Base-by-base conservation (phyloP, 768 basidiomycete species). In the Xerocomus spinulosus region DNA sequence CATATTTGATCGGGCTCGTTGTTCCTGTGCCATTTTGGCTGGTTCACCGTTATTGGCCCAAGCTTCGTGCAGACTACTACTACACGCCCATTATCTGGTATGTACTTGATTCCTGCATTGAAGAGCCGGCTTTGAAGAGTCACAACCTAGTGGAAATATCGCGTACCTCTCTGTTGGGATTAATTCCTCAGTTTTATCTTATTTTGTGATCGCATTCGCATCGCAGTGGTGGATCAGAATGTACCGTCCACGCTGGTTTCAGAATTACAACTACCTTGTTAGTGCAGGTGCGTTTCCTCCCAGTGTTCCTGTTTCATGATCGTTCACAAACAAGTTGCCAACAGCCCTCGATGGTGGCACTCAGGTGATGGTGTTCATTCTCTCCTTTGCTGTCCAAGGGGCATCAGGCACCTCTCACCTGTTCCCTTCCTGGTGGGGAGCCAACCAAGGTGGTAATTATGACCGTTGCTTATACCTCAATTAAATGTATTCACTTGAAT, bases 351-450 rank as follows among this genome's bases (percentile, higher is more conserved):
- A 71, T 34, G 66, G 68, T 18, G 71, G 69, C 3, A 63, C 64
- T 2, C 70, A 80, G 60, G 76, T 81, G 21, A 79, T 80, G 74
- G 70, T 77, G 10, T 78, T 79, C 55, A 70, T 80, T 23, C 61
- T 76, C 13, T 75, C 79, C 1, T 73, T 71, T 44, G 66, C 76
- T 0, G 75, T 80, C 1, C 73, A 73, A 48, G 80, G 80, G 12
- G 79, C 73, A 10, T 68, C 73, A 5, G 78, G 79, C 14, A 57
- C 63, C 2, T 57, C 76, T 0, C 73, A 77, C 52, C 53, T 74
- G 21, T 81, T 80, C 66, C 75, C 79, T 18, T 52, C 70, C 46
- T 80, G 79, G 80, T 80, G 77, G 80, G 77, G 77, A n/a, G 77
- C 78, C 10, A 79, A 81, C 56, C 77, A 80, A 49, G 59, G 58